Percentiles rank a stretch among this genome's conserved stretches.
These are phyloP conservation scores for Mucor racemosus DNA, from an alignment of 371 early-diverging fungal genomes.

Conservation along the genomic window DNA sequence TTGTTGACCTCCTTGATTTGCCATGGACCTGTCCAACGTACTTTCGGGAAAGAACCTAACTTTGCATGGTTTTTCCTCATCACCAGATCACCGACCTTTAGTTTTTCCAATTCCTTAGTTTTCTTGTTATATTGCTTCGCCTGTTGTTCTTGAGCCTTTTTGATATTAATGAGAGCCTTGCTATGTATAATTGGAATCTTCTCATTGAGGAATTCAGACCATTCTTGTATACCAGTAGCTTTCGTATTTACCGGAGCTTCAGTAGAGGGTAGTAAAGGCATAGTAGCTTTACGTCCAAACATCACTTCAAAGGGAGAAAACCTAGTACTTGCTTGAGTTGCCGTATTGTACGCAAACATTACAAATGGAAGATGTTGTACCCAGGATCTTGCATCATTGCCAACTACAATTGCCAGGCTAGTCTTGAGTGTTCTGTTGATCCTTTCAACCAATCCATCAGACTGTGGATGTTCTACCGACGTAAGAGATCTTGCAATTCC, in stretches of 20 bases:
- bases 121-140: conserved; percentile 3
- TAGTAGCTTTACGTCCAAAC: no score
- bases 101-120: not conserved
- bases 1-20: not conserved
- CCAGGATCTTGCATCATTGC: conserved; percentile 12
- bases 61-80: not conserved
- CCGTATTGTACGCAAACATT: conserved; percentile 26
- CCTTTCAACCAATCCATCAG: conserved; percentile 27
- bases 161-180: no score
- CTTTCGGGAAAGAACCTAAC: not conserved
- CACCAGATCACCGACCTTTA: not conserved
- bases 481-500: conserved; percentile 17
- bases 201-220: no score
- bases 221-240: no score
- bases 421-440: conserved; percentile 25
- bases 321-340: conserved; percentile 18
- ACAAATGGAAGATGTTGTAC: conserved; percentile 26
- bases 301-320: conserved; percentile 24
- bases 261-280: no score
- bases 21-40: conserved; percentile 8
- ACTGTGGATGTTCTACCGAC: conserved; percentile 26
- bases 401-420: conserved; percentile 8
- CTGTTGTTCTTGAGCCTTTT: conserved; percentile 20
- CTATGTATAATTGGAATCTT: no score
- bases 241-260: no score